phyloP scores from a whole-genome alignment of 2,329 filamentous ascomycete genomes.

The Calonectria hawksworthii region DNA sequence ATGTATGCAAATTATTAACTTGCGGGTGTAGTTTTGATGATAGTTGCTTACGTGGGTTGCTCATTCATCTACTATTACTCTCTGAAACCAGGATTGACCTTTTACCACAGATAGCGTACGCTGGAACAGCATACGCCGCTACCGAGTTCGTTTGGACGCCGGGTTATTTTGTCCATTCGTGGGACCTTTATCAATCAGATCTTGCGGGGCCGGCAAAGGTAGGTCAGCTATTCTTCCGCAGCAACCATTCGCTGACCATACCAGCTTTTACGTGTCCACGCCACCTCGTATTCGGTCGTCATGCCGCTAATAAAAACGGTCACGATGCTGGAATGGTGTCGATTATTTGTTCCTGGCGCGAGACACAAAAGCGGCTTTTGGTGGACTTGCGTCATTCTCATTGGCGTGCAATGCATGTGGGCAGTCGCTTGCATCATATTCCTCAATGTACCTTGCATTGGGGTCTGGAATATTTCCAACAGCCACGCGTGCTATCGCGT shows the following conservation, averaged over 20 bases:
- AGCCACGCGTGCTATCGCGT: background rate
- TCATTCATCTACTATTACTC: background rate
- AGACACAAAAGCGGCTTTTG: background rate
- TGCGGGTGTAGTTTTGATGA: background rate
- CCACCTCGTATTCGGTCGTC: background rate
- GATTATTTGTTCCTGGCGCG: background rate
- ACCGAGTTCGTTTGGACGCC: background rate
- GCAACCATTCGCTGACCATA: background rate
- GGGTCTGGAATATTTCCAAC: background rate
- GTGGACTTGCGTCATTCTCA: background rate
- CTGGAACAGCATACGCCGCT: background rate
- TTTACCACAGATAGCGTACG: background rate
- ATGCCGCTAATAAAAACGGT: background rate
- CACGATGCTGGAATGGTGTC: background rate
- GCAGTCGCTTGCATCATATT: background rate
- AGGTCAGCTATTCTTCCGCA: background rate
- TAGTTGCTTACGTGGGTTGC: background rate
- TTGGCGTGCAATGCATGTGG: background rate
- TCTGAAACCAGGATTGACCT: background rate
- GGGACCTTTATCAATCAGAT: background rate
- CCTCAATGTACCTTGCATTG: background rate
- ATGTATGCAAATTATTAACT: background rate
- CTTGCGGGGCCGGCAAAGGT: background rate
- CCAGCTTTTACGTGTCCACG: background rate
- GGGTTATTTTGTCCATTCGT: background rate